These are phyloP conservation scores for Cercospora sojina DNA, from an alignment of 2,329 filamentous ascomycete genomes.

Conservation along the genomic window DNA sequence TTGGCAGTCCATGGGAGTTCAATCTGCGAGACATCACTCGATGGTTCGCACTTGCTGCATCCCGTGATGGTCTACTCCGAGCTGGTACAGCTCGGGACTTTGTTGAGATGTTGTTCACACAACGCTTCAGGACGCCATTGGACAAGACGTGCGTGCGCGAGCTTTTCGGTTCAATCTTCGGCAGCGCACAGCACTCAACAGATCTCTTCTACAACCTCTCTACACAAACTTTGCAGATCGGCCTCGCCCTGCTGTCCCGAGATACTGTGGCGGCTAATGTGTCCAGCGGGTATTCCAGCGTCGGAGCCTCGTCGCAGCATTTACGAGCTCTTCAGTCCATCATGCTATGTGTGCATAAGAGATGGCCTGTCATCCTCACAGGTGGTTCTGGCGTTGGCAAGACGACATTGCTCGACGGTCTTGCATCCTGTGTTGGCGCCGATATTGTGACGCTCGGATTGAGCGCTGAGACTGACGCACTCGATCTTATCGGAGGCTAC, in stretches of 20 bases:
- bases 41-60: constrained; percentile 74
- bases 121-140: constrained; percentile 73
- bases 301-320: constrained; percentile 39
- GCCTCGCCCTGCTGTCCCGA: constrained; percentile 68
- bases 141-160: constrained; percentile 66
- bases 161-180: constrained; percentile 68
- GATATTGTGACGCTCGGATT: constrained; percentile 79
- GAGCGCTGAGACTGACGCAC: constrained; percentile 93
- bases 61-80: constrained; percentile 59
- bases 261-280: constrained; percentile 40
- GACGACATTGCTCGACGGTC: constrained; percentile 72
- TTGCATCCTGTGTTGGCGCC: constrained; percentile 77
- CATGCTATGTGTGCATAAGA: constrained; percentile 80
- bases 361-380: constrained; percentile 85
- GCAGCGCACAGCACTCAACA: constrained; percentile 38
- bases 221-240: constrained; percentile 69
- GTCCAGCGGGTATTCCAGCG: constrained; percentile 5
- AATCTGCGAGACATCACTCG: constrained; percentile 87
- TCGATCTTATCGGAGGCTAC: constrained; percentile 95
- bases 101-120: constrained; percentile 76
- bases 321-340: constrained; percentile 79
- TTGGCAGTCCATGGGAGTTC: constrained; percentile 87
- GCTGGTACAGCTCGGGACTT: constrained; percentile 68
- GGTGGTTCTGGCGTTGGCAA: constrained; percentile 86
- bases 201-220: constrained; percentile 73